A percentile compares a stretch with the other conserved stretches of the same genome.
phyloP scores from a whole-genome alignment of 208 protist species.

The Acanthamoeba triangularis region DNA sequence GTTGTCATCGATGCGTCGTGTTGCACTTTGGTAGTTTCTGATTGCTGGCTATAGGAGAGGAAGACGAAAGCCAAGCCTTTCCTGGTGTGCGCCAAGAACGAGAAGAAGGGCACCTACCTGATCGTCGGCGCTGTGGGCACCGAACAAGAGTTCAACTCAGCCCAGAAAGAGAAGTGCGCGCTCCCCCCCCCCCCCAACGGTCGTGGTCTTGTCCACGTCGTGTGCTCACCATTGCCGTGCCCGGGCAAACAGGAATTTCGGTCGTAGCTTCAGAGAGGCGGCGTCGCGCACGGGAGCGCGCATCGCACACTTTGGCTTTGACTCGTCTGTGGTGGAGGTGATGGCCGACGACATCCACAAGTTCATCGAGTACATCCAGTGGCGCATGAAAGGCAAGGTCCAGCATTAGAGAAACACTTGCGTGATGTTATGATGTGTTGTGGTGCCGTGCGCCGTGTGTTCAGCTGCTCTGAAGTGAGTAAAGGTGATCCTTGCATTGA shows the following conservation, averaged over 20 bases:
- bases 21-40: neutral
- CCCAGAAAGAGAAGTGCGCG: slow-evolving; percentile 58
- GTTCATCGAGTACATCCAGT: slow-evolving; percentile 73
- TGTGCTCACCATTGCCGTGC: neutral
- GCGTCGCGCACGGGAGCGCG: slow-evolving; percentile 52
- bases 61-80: slow-evolving; percentile 69
- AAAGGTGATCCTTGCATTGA: neutral
- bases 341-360: slow-evolving; percentile 61
- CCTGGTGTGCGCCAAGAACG: slow-evolving; percentile 70
- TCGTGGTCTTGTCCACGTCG: neutral
- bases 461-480: neutral
- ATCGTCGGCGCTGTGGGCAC: slow-evolving; percentile 67
- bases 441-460: neutral
- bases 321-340: slow-evolving; percentile 76
- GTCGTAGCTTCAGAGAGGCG: slow-evolving; percentile 71
- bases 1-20: too few species aligned
- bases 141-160: slow-evolving; percentile 72
- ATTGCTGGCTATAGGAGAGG: neutral
- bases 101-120: slow-evolving; percentile 69
- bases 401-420: neutral
- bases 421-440: too few species aligned
- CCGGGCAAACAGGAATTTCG: slow-evolving; percentile 54
- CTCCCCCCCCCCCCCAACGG: neutral
- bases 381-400: slow-evolving; percentile 37
- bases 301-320: slow-evolving; percentile 46